These are phyloP conservation scores for Sparassis latifolia DNA, from an alignment of 1,284 basidiomycete genomes.

Conservation along the genomic window DNA sequence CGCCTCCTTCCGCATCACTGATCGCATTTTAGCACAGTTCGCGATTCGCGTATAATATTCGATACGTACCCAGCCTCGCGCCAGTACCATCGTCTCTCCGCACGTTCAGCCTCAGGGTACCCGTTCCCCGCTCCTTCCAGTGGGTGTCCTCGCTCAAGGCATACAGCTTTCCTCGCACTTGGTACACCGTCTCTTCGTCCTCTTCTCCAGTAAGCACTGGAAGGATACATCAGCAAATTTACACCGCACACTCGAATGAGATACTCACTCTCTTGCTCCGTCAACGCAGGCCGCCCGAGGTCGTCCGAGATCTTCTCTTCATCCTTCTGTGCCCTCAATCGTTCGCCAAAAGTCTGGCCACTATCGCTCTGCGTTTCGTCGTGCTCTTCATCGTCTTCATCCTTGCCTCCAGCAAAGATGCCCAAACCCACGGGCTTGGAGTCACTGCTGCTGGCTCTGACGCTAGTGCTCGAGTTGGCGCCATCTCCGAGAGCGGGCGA, in stretches of 20 bases:
- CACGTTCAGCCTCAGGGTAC: slow-evolving; percentile 78
- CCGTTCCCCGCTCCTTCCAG: slow-evolving; percentile 90
- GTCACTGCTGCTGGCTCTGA: slow-evolving; percentile 12
- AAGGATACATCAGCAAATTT: background rate
- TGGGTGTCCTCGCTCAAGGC: slow-evolving; percentile 56
- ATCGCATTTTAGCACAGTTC: background rate
- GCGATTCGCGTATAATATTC: background rate
- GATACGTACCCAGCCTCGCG: slow-evolving; percentile 65
- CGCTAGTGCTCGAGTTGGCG: slow-evolving; percentile 10
- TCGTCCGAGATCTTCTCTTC: slow-evolving; percentile 43
- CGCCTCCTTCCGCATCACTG: slow-evolving; percentile 95
- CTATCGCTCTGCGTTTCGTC: slow-evolving; percentile 33
- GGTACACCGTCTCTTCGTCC: slow-evolving; percentile 80
- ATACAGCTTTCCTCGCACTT: slow-evolving; percentile 84
- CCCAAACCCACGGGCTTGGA: slow-evolving; percentile 19
- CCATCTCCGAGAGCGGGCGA: slow-evolving; percentile 14
- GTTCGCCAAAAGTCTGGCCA: slow-evolving; percentile 48
- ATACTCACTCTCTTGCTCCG: slow-evolving; percentile 65
- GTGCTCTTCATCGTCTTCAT: slow-evolving; percentile 22
- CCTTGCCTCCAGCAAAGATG: slow-evolving; percentile 10
- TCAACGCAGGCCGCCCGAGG: slow-evolving; percentile 43
- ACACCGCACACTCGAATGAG: too few relatives aligned
- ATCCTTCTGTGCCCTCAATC: slow-evolving; percentile 44
- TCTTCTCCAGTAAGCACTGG: slow-evolving; percentile 89
- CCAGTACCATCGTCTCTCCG: slow-evolving; percentile 58